phyloP scores from a whole-genome alignment of 2,329 filamentous ascomycete species.

The Rhexocercosporidium sp. region DNA sequence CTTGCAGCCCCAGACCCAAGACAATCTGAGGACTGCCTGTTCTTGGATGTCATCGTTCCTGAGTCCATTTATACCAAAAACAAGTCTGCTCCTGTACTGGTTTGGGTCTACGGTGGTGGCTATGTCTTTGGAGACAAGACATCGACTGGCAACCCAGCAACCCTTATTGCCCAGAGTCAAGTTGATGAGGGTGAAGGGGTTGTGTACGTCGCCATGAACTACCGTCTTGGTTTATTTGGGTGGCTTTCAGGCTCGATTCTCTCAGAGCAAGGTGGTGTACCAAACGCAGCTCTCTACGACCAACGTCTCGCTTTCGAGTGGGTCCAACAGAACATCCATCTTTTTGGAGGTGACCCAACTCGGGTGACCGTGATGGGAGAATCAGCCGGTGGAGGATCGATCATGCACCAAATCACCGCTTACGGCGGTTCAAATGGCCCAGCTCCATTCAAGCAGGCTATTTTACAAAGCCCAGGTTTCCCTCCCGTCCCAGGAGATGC shows the following conservation, averaged over 20 bases:
- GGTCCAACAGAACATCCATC: constrained; percentile 57
- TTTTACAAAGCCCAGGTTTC: constrained; percentile 40
- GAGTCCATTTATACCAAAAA: constrained; percentile 41
- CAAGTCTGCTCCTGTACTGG: constrained; percentile 46
- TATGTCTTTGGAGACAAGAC: constrained; percentile 48
- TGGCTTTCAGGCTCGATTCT: background rate
- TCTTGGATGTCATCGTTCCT: constrained; percentile 52
- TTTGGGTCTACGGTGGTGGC: constrained; percentile 56
- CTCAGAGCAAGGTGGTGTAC: constrained; percentile 36
- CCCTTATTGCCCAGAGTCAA: constrained; percentile 42
- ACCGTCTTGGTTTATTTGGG: constrained; percentile 23
- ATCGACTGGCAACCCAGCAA: constrained; percentile 42
- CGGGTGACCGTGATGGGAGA: constrained; percentile 56
- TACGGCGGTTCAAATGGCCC: constrained; percentile 47
- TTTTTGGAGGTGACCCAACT: constrained; percentile 58
- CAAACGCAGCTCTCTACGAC: constrained; percentile 58
- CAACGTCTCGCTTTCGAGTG: constrained; percentile 63
- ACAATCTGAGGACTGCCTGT: constrained; percentile 51
- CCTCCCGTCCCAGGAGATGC: constrained; percentile 10
- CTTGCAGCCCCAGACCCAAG: background rate
- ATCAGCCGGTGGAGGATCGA: constrained; percentile 56
- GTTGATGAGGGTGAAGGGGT: constrained; percentile 43
- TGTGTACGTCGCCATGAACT: constrained; percentile 41
- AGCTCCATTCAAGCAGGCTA: constrained; percentile 49
- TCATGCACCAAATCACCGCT: constrained; percentile 60